Percentiles rank a stretch among this genome's conserved stretches.
Evolutionary conservation across 495 filamentous ascomycete species (phyloP).

Genomic region (Acidiella bohemica): DNA sequence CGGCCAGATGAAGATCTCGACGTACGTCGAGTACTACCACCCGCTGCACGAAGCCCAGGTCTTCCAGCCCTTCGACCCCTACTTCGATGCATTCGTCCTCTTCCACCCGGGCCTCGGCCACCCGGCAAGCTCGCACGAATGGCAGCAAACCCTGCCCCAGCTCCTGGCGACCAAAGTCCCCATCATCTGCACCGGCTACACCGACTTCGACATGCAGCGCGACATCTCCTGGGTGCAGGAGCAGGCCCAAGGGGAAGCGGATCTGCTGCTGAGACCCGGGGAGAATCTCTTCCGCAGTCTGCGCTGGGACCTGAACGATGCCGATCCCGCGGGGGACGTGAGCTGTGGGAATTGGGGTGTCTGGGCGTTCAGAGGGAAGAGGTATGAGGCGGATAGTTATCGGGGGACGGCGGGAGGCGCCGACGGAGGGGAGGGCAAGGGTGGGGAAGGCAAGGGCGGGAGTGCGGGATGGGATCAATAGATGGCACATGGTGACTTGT

Average conservation of each 20-base stretch:
- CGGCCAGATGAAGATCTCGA: conserved; percentile 82
- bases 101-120: conserved; percentile 96
- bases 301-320: conserved; percentile 92
- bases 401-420: conserved; percentile 5
- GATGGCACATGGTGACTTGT: too few species aligned
- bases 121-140: conserved; percentile 82
- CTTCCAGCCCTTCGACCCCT: conserved; percentile 91
- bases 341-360: conserved; percentile 93
- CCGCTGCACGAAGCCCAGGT: conserved; percentile 78
- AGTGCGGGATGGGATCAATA: conserved; percentile 1
- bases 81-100: conserved; percentile 89
- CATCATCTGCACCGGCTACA: conserved; percentile 88
- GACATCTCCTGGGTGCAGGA: conserved; percentile 82
- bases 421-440: not conserved
- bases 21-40: conserved; percentile 96
- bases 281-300: conserved; percentile 91
- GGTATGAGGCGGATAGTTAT: conserved; percentile 50
- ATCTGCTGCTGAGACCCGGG: conserved; percentile 78
- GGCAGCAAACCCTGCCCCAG: conserved; percentile 76
- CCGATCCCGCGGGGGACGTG: conserved; percentile 87
- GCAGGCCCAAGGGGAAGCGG: conserved; percentile 74
- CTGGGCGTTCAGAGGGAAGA: conserved; percentile 95
- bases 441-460: conserved; percentile 31
- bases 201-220: conserved; percentile 81
- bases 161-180: conserved; percentile 91